Evolutionary conservation across 2,329 filamentous ascomycete genomes (phyloP).

Genomic region (Fusarium heterosporum): DNA sequence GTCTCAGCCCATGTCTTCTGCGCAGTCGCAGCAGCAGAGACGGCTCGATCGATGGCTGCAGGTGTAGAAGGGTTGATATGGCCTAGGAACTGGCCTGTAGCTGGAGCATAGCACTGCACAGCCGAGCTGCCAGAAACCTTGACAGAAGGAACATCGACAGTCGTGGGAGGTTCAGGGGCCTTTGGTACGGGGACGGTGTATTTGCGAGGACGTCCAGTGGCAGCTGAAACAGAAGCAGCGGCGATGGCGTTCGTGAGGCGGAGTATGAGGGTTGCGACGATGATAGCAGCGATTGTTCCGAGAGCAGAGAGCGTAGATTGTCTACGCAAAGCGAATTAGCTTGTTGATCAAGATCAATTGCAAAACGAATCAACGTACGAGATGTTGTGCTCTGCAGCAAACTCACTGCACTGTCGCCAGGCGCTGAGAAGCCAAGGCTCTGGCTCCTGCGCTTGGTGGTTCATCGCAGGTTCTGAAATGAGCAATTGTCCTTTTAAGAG

Average conservation of each 20-base stretch:
- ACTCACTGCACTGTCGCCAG: constrained; percentile 39
- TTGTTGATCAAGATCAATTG: constrained; percentile 11
- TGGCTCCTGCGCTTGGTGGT: constrained; percentile 29
- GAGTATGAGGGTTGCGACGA: constrained; percentile 49
- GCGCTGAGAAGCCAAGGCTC: constrained; percentile 34
- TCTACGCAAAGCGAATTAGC: constrained; percentile 35
- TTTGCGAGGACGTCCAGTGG: constrained; percentile 58
- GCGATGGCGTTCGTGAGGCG: constrained; percentile 44
- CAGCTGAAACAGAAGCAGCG: constrained; percentile 42
- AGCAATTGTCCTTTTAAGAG: neutral
- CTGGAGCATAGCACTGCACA: constrained; percentile 89
- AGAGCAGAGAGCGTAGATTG: constrained; percentile 46
- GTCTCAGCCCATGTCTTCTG: constrained; percentile 83
- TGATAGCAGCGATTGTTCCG: constrained; percentile 48
- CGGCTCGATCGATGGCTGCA: constrained; percentile 81
- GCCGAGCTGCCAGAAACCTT: constrained; percentile 74
- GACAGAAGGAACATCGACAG: constrained; percentile 70
- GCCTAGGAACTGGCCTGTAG: constrained; percentile 86
- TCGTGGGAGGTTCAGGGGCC: constrained; percentile 66
- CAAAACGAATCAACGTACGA: constrained; percentile 39
- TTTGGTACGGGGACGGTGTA: constrained; percentile 74
- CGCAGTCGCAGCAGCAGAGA: constrained; percentile 78
- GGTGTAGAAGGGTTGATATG: constrained; percentile 80
- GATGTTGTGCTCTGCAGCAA: constrained; percentile 41
- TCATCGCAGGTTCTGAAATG: constrained; percentile 28